phyloP scores from a whole-genome alignment of 331 rosid species.

The Malus hybrid region DNA sequence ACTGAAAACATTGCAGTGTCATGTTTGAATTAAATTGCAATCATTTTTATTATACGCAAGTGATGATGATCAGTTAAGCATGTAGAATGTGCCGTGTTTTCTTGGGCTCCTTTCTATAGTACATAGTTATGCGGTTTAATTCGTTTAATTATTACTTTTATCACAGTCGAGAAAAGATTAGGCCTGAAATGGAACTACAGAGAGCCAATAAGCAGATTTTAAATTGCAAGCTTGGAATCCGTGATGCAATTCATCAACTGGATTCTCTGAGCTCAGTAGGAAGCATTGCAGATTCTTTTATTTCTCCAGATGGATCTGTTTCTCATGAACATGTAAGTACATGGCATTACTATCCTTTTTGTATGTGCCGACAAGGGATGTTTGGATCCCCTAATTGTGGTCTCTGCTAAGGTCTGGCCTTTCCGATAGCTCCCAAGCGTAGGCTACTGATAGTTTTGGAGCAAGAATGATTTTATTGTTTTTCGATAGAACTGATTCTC shows the following conservation, averaged over 20 bases:
- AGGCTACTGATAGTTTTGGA: neutral
- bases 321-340: slow-evolving; percentile 83
- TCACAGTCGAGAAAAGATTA: slow-evolving; percentile 84
- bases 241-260: slow-evolving; percentile 72
- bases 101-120: neutral
- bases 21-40: neutral
- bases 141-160: neutral
- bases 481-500: too few relatives aligned
- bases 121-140: slow-evolving; percentile 1
- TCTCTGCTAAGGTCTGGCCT: slow-evolving; percentile 5
- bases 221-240: slow-evolving; percentile 76
- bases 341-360: neutral
- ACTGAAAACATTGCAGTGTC: neutral
- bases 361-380: neutral
- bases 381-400: neutral
- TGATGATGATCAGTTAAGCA: neutral
- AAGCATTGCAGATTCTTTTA: slow-evolving; percentile 82
- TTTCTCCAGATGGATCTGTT: slow-evolving; percentile 92
- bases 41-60: neutral
- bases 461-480: too few relatives aligned
- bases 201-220: slow-evolving; percentile 87
- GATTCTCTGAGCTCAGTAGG: slow-evolving; percentile 79
- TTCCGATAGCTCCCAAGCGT: neutral
- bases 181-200: slow-evolving; percentile 78
- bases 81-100: neutral